phyloP scores from a whole-genome alignment of 768 basidiomycete genomes.

The Kwoniella mangroviensis region DNA sequence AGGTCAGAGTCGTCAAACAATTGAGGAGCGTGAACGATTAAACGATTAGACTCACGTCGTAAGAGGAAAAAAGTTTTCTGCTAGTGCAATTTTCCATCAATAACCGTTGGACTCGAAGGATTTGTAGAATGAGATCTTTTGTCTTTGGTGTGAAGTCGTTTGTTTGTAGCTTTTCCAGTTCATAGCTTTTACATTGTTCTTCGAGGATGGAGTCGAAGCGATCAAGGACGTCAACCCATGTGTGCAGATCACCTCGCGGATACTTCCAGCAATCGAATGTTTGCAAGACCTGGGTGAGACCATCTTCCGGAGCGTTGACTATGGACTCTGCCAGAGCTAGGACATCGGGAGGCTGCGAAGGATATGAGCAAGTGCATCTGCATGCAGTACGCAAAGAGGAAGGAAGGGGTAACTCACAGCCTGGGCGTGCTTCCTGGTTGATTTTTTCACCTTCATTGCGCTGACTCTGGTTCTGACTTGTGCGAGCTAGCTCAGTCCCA shows the following conservation, averaged over 20 bases:
- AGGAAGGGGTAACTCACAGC: constrained; percentile 36
- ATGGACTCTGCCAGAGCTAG: constrained; percentile 77
- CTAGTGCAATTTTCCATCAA: constrained; percentile 97
- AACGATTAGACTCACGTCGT: constrained; percentile 74
- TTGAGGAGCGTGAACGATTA: too few relatives aligned
- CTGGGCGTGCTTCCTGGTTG: constrained; percentile 37
- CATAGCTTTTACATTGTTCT: constrained; percentile 78
- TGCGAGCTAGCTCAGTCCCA: neutral
- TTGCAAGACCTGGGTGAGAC: constrained; percentile 71
- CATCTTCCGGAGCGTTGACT: constrained; percentile 69
- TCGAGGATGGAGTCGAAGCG: constrained; percentile 90
- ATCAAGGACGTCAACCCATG: constrained; percentile 95
- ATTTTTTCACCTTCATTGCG: constrained; percentile 54
- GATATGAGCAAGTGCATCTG: neutral
- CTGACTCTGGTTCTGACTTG: neutral
- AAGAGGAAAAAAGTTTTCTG: constrained; percentile 92
- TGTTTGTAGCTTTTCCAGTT: constrained; percentile 78
- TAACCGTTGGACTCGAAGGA: constrained; percentile 85
- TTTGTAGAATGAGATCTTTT: constrained; percentile 75
- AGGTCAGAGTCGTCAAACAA: too few relatives aligned
- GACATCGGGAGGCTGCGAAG: constrained; percentile 58
- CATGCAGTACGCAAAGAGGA: neutral
- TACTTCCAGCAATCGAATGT: constrained; percentile 84
- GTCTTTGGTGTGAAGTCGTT: constrained; percentile 75
- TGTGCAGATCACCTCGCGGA: constrained; percentile 94